Evolutionary conservation across 345 rosid species (phyloP).

Genomic region (Linum trigynum): DNA sequence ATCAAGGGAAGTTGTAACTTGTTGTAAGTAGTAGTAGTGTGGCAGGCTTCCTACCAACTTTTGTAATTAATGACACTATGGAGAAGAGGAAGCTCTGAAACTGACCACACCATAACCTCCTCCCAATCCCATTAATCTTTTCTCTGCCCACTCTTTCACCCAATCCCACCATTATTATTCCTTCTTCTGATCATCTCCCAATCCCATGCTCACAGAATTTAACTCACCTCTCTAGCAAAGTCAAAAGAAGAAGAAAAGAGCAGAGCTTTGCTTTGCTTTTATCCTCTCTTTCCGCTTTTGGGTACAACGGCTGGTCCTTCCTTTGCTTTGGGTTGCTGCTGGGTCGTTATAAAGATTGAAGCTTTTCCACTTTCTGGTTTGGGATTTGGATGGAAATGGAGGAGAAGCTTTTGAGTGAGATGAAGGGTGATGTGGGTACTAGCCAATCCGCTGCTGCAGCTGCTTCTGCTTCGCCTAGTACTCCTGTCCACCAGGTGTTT

Average conservation of each 20-base stretch:
- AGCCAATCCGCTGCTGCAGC: slow-evolving; percentile 10
- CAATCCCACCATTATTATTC: not conserved
- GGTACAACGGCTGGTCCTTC: not conserved
- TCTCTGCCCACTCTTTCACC: not conserved
- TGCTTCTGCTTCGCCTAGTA: not conserved
- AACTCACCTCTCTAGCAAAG: slow-evolving; percentile 5
- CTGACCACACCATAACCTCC: not conserved
- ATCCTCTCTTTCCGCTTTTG: not conserved
- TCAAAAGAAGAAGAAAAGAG: not conserved
- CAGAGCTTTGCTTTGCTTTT: not conserved
- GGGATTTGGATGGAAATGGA: slow-evolving; percentile 17
- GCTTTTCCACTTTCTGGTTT: slow-evolving; percentile 9
- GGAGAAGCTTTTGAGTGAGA: slow-evolving; percentile 19
- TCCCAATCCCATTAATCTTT: not conserved
- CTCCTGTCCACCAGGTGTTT: slow-evolving; percentile 20
- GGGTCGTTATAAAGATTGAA: not conserved
- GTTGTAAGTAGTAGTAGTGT: not conserved
- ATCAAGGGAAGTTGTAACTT: not conserved
- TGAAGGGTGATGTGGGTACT: slow-evolving; percentile 12
- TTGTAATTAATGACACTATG: slow-evolving; percentile 15
- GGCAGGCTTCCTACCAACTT: slow-evolving; percentile 9
- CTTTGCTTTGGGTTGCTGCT: not conserved
- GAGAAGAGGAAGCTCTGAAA: not conserved
- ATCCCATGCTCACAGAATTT: slow-evolving; percentile 4
- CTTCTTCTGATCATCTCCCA: not conserved